Percentiles rank a stretch among this genome's conserved stretches.
Evolutionary conservation across 2,329 filamentous ascomycete species (phyloP).

Genomic region (Paradendryphiella salina): DNA sequence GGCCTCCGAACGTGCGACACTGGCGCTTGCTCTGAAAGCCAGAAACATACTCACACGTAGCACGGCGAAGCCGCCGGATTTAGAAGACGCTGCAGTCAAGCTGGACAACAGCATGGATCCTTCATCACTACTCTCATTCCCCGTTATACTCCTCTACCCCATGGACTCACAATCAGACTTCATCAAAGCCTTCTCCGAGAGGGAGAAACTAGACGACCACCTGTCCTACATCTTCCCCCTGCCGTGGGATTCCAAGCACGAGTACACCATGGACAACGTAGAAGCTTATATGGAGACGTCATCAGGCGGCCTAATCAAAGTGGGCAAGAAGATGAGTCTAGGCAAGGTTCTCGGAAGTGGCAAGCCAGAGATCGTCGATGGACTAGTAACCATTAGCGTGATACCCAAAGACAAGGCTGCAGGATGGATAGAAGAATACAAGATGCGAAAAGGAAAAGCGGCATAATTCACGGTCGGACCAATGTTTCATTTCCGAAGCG

Average conservation of each 20-base stretch:
- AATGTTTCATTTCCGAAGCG: not conserved
- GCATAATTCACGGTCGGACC: not conserved
- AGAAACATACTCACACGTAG: slow-evolving; percentile 69
- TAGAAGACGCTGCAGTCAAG: slow-evolving; percentile 77
- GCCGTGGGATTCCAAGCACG: slow-evolving; percentile 75
- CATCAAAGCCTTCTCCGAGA: slow-evolving; percentile 82
- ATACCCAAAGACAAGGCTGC: slow-evolving; percentile 71
- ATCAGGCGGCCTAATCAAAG: slow-evolving; percentile 79
- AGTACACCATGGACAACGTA: slow-evolving; percentile 68
- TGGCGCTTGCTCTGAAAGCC: slow-evolving; percentile 60
- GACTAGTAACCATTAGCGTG: slow-evolving; percentile 79
- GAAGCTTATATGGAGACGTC: slow-evolving; percentile 90
- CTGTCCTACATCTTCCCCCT: slow-evolving; percentile 82
- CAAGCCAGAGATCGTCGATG: slow-evolving; percentile 85
- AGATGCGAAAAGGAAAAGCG: slow-evolving; percentile 61
- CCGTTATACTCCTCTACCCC: slow-evolving; percentile 83
- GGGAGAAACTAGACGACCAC: slow-evolving; percentile 73
- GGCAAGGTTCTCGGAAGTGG: slow-evolving; percentile 74
- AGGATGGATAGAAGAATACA: slow-evolving; percentile 83
- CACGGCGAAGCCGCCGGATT: slow-evolving; percentile 75
- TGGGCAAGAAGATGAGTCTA: slow-evolving; percentile 80
- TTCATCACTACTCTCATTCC: slow-evolving; percentile 72
- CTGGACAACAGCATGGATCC: slow-evolving; percentile 76
- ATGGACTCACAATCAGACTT: slow-evolving; percentile 82
- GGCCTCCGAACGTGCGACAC: slow-evolving; percentile 60